These are phyloP conservation scores for Persicaria tinctoria DNA, from an alignment of 148 eudicot species.

Conservation along the genomic window DNA sequence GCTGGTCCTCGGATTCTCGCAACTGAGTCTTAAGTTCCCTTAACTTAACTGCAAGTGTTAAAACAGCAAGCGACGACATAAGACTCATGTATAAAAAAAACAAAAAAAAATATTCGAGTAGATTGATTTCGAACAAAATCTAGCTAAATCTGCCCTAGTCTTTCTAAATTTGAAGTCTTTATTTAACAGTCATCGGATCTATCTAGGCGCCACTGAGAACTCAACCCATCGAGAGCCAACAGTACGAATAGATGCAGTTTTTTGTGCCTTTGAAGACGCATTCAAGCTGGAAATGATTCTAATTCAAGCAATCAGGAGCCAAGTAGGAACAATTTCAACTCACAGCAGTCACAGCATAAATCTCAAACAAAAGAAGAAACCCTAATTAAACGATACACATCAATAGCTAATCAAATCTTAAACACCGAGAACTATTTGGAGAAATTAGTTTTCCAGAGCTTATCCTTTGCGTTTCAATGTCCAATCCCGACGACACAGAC, in stretches of 20 bases:
- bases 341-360: conserved; percentile 2
- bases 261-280: not conserved
- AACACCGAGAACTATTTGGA: not conserved
- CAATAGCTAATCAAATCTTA: not conserved
- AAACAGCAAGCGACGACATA: not conserved
- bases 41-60: conserved; percentile 35
- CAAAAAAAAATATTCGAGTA: not conserved
- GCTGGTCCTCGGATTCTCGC: conserved; percentile 59
- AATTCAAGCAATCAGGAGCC: not conserved
- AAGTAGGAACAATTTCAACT: conserved; percentile 3
- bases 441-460: conserved; percentile 1
- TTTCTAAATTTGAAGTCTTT: not conserved
- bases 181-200: not conserved
- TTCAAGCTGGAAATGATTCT: not conserved
- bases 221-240: not conserved
- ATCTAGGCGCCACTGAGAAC: not conserved
- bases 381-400: not conserved
- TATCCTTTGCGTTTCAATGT: not conserved
- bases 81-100: not conserved
- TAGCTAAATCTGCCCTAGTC: not conserved
- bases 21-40: conserved; percentile 67
- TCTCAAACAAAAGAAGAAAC: not conserved
- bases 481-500: not conserved
- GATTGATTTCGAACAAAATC: not conserved
- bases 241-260: not conserved